Evolutionary conservation across 306 rosid species (phyloP), one percentile per base, ranked within the genome.

Genomic region (Lathyrus sativus): DNA sequence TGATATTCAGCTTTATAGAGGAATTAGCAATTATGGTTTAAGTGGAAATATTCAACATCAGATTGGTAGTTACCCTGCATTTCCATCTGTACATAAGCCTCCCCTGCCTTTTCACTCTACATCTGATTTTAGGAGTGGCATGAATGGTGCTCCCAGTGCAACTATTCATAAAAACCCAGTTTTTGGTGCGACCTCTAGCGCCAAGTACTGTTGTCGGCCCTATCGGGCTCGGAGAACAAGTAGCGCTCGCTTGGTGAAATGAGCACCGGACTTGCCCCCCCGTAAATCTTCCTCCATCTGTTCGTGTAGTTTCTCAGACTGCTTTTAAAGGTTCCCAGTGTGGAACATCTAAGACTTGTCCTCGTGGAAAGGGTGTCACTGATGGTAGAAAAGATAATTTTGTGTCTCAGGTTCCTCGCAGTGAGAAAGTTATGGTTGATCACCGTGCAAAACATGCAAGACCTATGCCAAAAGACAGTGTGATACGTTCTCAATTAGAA

Each of bases 211-310:
- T 66, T 74, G 37, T 71, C 87, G 83, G 42, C 87, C 88, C 6
- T 83, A 86, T 82, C 77, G 88, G 46, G 76, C 79, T 77, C 86
- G 85, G 58, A 82, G 64, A 72, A 68, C 76, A 60, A 81, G 76
- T 43, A 83, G 68, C 68, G 65, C 86, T 33, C 87, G 53, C 77
- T 19, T 86, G 55, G 96, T 93, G 67, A 93, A 84, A 76, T 80
- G 90, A 78, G 97, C 97, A 51, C 99, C 97, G 11, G 91, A 70
- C 67, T 80, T 90, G 80, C n/a, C 96, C 99, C 11, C 97, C 95
- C 7, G 95, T 93, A 76, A 93, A 88, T 85, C 99, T 93, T 39
- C 99, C 99, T 62, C 87, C 88, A 53, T 85, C 97, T 18, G 96
- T 88, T 78, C 91, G 95, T 39, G 77, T 93, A 65, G 95, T 90